Conservation (phyloP, 495 filamentous ascomycete species). For the Bombardia bombarda region DNA sequence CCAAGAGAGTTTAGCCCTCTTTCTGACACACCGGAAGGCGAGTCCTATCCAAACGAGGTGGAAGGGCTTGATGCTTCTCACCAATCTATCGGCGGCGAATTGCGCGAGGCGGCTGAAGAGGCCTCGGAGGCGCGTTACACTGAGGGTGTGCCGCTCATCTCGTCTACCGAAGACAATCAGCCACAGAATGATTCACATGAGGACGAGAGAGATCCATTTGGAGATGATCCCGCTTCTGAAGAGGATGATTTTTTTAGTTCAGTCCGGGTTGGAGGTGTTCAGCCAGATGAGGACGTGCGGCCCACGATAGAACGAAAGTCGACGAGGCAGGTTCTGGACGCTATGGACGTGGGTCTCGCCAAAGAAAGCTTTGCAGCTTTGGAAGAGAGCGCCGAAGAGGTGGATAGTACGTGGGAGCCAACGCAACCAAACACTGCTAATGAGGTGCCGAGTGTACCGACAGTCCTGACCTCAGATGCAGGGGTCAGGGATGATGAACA, state of each 20-base stretch:
- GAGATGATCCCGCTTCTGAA: constrained; percentile 28
- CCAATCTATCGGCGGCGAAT: constrained; percentile 28
- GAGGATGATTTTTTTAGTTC: constrained; percentile 46
- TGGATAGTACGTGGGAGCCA: constrained; percentile 6
- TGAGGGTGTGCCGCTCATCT: constrained; percentile 52
- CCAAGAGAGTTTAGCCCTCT: constrained; percentile 9
- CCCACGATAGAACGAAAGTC: constrained; percentile 47
- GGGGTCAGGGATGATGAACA: constrained; percentile 1
- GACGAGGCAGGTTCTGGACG: constrained; percentile 47
- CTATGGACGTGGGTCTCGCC: constrained; percentile 14
- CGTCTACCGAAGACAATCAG: constrained; percentile 6
- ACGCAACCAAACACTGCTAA: constrained; percentile 1
- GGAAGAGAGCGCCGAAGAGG: constrained; percentile 25
- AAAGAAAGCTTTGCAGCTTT: constrained; percentile 21
- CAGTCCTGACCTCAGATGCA: not conserved
- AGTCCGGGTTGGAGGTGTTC: constrained; percentile 17
- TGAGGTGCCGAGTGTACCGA: too few species aligned
- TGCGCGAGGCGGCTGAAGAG: constrained; percentile 27
- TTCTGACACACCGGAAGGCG: constrained; percentile 14
- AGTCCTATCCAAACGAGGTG: constrained; percentile 16
- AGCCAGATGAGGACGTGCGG: constrained; percentile 11
- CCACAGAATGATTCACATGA: constrained; percentile 1
- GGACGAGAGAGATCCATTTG: constrained; percentile 24
- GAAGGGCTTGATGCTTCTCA: constrained; percentile 9
- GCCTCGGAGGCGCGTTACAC: constrained; percentile 45